These are phyloP conservation scores for Beta lomatogona DNA, from an alignment of 179 eudicot genomes.

Conservation along the genomic window DNA sequence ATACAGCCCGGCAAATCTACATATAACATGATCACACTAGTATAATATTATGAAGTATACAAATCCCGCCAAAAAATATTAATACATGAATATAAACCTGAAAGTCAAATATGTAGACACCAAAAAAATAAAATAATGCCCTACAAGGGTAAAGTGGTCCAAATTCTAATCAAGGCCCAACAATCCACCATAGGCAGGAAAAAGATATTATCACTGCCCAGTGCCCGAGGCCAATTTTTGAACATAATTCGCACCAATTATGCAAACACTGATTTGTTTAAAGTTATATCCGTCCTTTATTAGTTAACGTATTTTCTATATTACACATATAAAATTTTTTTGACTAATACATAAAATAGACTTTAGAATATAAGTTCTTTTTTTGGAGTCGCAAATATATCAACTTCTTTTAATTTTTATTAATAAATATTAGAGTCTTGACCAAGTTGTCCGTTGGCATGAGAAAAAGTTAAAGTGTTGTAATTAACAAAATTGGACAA, in stretches of 20 bases:
- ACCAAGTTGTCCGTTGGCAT: too few species aligned
- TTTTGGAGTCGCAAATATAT: too few species aligned
- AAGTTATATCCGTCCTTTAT: too few species aligned
- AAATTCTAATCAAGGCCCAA: neutral
- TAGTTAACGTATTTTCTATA: too few species aligned
- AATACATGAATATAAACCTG: neutral
- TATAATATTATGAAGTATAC: neutral
- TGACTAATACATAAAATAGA: too few species aligned
- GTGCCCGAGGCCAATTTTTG: neutral
- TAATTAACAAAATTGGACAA: too few species aligned
- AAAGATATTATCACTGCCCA: neutral
- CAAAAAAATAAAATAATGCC: neutral
- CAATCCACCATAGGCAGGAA: neutral
- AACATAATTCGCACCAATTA: neutral
- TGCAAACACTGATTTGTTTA: neutral
- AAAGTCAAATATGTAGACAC: slow-evolving; percentile 15
- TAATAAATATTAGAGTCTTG: too few species aligned
- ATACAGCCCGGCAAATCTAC: slow-evolving; percentile 26
- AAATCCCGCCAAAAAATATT: neutral
- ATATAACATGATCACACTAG: neutral
- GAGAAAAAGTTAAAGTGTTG: too few species aligned
- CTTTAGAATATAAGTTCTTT: too few species aligned
- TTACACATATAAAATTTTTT: too few species aligned
- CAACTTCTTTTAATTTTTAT: too few species aligned
- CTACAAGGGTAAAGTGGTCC: neutral